These are phyloP conservation scores for Tricholoma saponaceum DNA, from an alignment of 768 basidiomycete genomes.

Conservation along the genomic window DNA sequence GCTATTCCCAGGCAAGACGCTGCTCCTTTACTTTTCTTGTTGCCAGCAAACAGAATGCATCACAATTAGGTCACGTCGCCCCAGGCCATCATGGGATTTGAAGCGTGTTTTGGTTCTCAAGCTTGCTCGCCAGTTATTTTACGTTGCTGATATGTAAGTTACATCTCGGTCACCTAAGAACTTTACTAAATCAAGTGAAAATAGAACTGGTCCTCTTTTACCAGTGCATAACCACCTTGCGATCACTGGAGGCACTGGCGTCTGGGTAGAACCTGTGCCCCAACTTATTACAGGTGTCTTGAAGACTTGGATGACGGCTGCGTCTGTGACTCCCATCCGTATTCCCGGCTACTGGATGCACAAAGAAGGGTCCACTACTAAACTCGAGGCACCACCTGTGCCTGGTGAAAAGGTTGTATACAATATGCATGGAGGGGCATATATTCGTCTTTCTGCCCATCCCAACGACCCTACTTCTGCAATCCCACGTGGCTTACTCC, in stretches of 20 bases:
- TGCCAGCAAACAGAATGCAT: background rate
- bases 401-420: conserved; percentile 57
- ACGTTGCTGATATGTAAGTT: conserved; percentile 23
- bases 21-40: background rate
- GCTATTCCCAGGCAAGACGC: conserved; percentile 30
- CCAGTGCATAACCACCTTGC: conserved; percentile 34
- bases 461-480: conserved; percentile 44
- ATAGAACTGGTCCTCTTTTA: conserved; percentile 32
- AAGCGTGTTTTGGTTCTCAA: conserved; percentile 34
- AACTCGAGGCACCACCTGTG: conserved; percentile 32
- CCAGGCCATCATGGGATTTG: conserved; percentile 44
- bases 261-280: conserved; percentile 44
- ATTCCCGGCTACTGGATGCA: conserved; percentile 59
- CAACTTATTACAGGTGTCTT: conserved; percentile 42
- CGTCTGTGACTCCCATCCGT: conserved; percentile 35
- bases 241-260: conserved; percentile 40
- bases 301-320: conserved; percentile 32
- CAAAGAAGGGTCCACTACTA: conserved; percentile 32
- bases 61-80: conserved; percentile 34
- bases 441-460: conserved; percentile 49
- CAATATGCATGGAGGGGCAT: conserved; percentile 63
- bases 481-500: conserved; percentile 44
- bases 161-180: no score
- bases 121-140: conserved; percentile 26
- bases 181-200: background rate